phyloP scores from a whole-genome alignment of 2,329 filamentous ascomycete genomes.

The Rhynchosporium agropyri region DNA sequence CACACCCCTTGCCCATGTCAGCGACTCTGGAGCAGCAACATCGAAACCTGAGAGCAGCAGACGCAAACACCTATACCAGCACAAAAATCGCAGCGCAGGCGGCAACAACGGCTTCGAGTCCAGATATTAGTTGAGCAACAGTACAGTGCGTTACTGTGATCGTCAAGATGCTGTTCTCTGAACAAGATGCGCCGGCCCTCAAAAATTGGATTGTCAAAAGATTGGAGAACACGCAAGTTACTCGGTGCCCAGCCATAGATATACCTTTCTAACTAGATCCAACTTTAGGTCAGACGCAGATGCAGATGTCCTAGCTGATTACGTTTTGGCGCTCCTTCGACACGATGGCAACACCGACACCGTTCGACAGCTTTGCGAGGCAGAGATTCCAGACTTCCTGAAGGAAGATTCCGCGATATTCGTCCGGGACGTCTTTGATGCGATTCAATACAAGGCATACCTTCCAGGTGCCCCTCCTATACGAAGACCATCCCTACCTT shows the following conservation, averaged over 20 bases:
- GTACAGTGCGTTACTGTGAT: neutral
- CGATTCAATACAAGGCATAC: slow-evolving; percentile 64
- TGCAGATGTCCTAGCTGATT: slow-evolving; percentile 79
- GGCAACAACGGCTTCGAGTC: slow-evolving; percentile 10
- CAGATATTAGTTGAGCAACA: neutral
- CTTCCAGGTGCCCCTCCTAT: slow-evolving; percentile 54
- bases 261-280: slow-evolving; percentile 17
- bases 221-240: slow-evolving; percentile 70
- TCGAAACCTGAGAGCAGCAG: too few species aligned
- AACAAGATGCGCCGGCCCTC: slow-evolving; percentile 63
- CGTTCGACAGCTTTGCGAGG: slow-evolving; percentile 68
- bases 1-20: too few species aligned
- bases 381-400: slow-evolving; percentile 75
- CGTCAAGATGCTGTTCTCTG: slow-evolving; percentile 61
- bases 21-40: too few species aligned
- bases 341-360: slow-evolving; percentile 67
- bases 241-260: neutral
- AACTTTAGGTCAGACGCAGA: slow-evolving; percentile 73
- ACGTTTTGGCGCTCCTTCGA: slow-evolving; percentile 75
- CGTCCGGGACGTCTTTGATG: slow-evolving; percentile 70
- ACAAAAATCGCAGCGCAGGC: slow-evolving; percentile 5
- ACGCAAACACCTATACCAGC: too few species aligned
- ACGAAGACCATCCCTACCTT: slow-evolving; percentile 32
- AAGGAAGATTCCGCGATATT: slow-evolving; percentile 67
- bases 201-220: slow-evolving; percentile 79